phyloP scores from a whole-genome alignment of 2,329 filamentous ascomycete genomes.

The Fusarium poae region DNA sequence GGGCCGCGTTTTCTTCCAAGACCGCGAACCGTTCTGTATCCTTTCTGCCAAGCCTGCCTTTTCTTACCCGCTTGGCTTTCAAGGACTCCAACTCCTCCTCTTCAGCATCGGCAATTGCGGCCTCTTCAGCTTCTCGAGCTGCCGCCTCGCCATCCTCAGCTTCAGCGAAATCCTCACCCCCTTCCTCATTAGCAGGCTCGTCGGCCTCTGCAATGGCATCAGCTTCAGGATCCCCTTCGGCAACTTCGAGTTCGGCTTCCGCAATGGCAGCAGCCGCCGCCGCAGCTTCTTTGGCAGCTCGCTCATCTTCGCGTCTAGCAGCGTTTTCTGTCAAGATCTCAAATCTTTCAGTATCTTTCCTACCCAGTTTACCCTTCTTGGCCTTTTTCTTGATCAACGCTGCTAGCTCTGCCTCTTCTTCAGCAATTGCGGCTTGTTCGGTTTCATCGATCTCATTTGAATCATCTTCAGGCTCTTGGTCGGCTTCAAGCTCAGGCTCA shows the following conservation, averaged over 20 bases:
- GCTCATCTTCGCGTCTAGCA: conserved; percentile 42
- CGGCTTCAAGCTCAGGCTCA: conserved; percentile 36
- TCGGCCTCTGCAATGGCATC: conserved; percentile 45
- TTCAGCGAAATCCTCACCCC: conserved; percentile 1
- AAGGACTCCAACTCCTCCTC: conserved; percentile 58
- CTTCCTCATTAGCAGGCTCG: conserved; percentile 28
- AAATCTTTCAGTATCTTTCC: conserved; percentile 44
- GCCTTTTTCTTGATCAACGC: conserved; percentile 53
- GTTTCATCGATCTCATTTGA: conserved; percentile 37
- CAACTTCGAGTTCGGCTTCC: conserved; percentile 25
- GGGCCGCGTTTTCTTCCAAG: conserved; percentile 26
- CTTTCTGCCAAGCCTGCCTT: conserved; percentile 48
- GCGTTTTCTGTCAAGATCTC: conserved; percentile 33
- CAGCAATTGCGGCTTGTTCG: conserved; percentile 46
- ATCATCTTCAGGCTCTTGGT: conserved; percentile 44
- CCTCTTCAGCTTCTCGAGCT: conserved; percentile 43
- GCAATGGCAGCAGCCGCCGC: conserved; percentile 11
- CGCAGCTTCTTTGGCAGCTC: conserved; percentile 35
- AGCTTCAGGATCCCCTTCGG: conserved; percentile 31
- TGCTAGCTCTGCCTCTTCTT: conserved; percentile 58
- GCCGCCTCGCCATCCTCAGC: conserved; percentile 16
- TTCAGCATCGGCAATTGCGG: conserved; percentile 48
- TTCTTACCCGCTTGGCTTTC: conserved; percentile 55
- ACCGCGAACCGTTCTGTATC: conserved; percentile 36
- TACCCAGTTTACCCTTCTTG: conserved; percentile 53